Base-by-base conservation (phyloP, 768 basidiomycete genomes). In the Mycena galopus region DNA sequence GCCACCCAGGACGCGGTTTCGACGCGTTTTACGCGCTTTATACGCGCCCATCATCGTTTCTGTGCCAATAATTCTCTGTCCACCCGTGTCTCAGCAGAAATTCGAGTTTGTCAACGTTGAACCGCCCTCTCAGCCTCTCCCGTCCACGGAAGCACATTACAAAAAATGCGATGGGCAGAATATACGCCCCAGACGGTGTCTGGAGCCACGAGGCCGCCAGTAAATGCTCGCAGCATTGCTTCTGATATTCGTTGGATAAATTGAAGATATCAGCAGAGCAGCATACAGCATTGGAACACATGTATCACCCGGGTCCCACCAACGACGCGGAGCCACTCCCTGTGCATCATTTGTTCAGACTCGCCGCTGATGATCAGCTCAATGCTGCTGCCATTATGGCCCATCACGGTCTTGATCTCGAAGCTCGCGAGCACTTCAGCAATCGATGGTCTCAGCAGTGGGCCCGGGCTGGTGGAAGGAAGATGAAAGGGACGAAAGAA, bases 311-410 rank as follows among this genome's bases (percentile, higher is more conserved):
- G 1, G 11, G 39, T 9, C n/a, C 44, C 30, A 30, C 50, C 50
- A 23, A 8, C n/a, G 7, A 25, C 9, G 7, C 6, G 8, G 7
- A 51, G 25, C 7, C 35, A 16, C 6, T 11, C 21, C 57, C 32
- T 5, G 64, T 65, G 4, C 53, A 65, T 42, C 39, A 55, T 25
- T 19, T 56, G 30, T 56, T 39, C 33, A 50, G 33, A 19, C 30
- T 63, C 44, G 61, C 32, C n/a, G 30, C 29, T 9, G 61, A 33
- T 3, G 33, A 37, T 12, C 63, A 64, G 50, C 23, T 53, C 2
- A 53, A 64, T 25, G 51, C 63, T 17, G 63, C 50, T 8, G 50
- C 63, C 2, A 53, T 64, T 23, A 64, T 64, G 50, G 63, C 50
- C 2, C 51, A 51, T 33, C 63, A 53, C 25, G 50, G 50, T 4